phyloP scores from a whole-genome alignment of 73 alveolate genomes.

The Paramecium sonneborni region DNA sequence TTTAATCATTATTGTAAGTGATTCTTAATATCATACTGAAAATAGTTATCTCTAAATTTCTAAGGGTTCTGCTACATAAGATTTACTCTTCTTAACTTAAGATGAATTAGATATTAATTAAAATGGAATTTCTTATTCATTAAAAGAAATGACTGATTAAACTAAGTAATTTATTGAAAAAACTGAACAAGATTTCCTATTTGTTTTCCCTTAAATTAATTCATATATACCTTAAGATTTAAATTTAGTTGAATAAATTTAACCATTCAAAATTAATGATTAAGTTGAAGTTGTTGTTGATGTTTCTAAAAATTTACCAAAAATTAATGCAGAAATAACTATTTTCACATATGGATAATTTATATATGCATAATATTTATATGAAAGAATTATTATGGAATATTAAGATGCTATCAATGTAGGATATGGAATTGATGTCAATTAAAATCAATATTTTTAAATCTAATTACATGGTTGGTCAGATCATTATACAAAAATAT shows the following conservation, averaged over 20 bases:
- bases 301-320: background rate
- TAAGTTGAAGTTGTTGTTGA: background rate
- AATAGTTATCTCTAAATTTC: background rate
- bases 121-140: background rate
- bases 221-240: background rate
- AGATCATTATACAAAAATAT: background rate
- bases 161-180: conserved; percentile 1
- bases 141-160: background rate
- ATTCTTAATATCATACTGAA: background rate
- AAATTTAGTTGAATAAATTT: background rate
- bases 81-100: background rate
- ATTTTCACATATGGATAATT: background rate
- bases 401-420: background rate
- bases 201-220: background rate
- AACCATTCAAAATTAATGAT: background rate
- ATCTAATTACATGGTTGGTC: background rate
- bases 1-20: background rate
- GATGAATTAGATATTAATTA: background rate
- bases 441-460: background rate
- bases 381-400: background rate
- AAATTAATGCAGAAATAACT: background rate
- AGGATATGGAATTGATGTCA: background rate
- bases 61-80: background rate
- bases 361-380: background rate
- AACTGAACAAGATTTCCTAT: background rate